phyloP scores from a whole-genome alignment of 2,329 filamentous ascomycete genomes.

The Myriosclerotinia duriaeana region DNA sequence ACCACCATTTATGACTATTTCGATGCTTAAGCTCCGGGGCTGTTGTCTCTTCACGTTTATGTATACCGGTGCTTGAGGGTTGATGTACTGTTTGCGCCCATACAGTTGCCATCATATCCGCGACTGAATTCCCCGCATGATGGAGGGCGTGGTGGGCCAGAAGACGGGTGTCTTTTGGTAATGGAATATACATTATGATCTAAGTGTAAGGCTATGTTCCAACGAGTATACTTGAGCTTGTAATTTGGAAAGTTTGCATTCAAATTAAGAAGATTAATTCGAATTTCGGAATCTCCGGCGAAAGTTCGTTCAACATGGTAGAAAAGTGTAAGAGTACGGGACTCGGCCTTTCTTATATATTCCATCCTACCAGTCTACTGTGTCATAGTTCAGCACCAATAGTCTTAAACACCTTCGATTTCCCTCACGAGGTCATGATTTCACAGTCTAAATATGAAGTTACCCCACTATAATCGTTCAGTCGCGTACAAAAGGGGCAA shows the following conservation, averaged over 20 bases:
- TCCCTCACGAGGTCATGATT: neutral
- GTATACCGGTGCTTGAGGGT: neutral
- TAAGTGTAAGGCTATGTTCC: neutral
- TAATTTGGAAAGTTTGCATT: neutral
- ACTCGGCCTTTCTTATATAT: neutral
- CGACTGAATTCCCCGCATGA: neutral
- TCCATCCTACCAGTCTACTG: too few relatives aligned
- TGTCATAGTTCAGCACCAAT: neutral
- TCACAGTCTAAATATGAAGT: too few relatives aligned
- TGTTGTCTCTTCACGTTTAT: neutral
- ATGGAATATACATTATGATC: neutral
- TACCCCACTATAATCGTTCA: neutral
- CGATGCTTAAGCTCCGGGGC: neutral
- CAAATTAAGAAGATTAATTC: neutral
- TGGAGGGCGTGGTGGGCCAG: neutral
- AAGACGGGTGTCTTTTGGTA: too few relatives aligned
- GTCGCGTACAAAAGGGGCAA: neutral
- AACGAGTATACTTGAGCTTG: neutral
- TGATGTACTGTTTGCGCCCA: neutral
- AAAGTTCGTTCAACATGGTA: neutral
- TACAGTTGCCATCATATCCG: neutral
- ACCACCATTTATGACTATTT: neutral
- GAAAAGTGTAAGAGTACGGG: neutral
- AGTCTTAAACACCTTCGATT: neutral
- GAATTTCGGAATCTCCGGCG: neutral